Conservation (phyloP, 352 stramenopile species). For the Salisapilia sapeloensis region DNA sequence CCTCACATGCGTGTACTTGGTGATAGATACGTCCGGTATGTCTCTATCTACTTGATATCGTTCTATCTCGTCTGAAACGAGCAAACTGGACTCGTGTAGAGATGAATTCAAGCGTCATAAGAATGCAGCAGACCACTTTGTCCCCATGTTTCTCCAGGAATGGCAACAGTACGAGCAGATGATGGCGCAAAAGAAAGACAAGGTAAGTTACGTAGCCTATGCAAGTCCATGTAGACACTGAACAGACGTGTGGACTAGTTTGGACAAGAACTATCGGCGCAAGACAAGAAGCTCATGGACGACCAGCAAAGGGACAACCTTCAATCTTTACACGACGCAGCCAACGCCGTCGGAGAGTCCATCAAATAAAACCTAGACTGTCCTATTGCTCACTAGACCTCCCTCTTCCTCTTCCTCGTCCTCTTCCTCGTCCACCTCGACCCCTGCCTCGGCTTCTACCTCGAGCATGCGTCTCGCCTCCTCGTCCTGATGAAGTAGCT, state of each 20-base stretch:
- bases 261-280: slow-evolving; percentile 40
- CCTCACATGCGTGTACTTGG: slow-evolving; percentile 71
- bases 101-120: slow-evolving; percentile 80
- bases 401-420: neutral
- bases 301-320: slow-evolving; percentile 53
- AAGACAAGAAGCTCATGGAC: slow-evolving; percentile 40
- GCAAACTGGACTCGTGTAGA: slow-evolving; percentile 6
- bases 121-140: slow-evolving; percentile 50
- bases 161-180: slow-evolving; percentile 54
- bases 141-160: slow-evolving; percentile 55
- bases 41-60: neutral
- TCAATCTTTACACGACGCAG: slow-evolving; percentile 44
- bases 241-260: slow-evolving; percentile 18
- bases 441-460: neutral
- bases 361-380: slow-evolving; percentile 7
- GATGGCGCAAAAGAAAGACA: slow-evolving; percentile 30
- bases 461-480: neutral
- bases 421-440: neutral
- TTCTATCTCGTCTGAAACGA: neutral
- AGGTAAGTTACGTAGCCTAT: slow-evolving; percentile 10
- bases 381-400: neutral
- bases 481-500: neutral
- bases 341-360: slow-evolving; percentile 44
- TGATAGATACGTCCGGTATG: slow-evolving; percentile 63
- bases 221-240: no score